Base-by-base conservation (phyloP, 176 grass and related monocot genomes). In the Cymbopogon citratus region DNA sequence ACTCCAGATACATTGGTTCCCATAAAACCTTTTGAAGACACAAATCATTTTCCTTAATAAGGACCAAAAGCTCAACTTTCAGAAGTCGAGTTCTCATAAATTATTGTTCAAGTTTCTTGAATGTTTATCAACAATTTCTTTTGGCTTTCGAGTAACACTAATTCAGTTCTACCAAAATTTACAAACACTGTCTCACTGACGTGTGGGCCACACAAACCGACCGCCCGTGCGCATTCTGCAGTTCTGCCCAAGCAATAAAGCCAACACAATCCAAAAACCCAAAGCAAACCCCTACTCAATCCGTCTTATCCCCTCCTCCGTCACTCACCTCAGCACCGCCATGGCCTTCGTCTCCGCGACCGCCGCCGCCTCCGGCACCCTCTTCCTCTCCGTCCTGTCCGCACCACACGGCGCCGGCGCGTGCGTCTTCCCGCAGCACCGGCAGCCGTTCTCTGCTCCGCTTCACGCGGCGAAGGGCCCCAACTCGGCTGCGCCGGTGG, bases 261-360 rank as follows among this genome's bases (percentile, higher is more conserved):
- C 19, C 21, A 6, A n/a, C 29, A n/a, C 63, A 28, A 75, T 84
- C 81, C 78, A 69, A 75, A 80, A 80, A 38, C 69, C 85, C 48
- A 79, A 63, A n/a, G 81, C 51, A 80, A 80, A 18, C 63, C 77
- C 63, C 29, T 29, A 13, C 31, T 49, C 44, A n/a, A n/a, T n/a
- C n/a, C 27, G 16, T 33, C 78, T 89, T 85, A 89, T 89, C 87
- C 71, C 71, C 71, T 76, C 19, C 26, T 16, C 9, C 40, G 39
- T 12, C 13, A 26, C 48, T 28, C 72, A 3, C 59, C 5, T 48
- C 26, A 5, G 0, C 33, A 4, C 41, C 63, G 26, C 87, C 76
- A 88, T 88, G 87, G 87, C 81, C 27, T 66, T 81, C 71, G 72
- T 85, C 59, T 77, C 81, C 5, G 87, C 69, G 5, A 39, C 77